A percentile compares a stretch with the other conserved stretches of the same genome.
Evolutionary conservation across 108 stramenopile species (phyloP).

Genomic region (Ochromonas danica): DNA sequence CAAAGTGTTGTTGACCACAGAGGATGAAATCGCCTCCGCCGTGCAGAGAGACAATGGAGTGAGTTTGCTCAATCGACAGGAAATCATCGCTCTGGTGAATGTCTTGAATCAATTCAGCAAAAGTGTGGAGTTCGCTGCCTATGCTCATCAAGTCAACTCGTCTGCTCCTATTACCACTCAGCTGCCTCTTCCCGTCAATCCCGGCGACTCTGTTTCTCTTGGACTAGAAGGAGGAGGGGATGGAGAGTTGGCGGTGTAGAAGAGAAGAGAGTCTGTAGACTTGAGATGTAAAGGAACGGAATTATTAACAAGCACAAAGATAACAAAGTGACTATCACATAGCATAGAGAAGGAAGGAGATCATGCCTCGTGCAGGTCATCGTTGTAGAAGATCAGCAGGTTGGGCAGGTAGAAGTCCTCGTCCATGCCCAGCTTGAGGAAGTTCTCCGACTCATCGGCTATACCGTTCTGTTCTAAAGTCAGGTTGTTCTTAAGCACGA

Average conservation of each 20-base stretch:
- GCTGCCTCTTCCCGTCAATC: no score
- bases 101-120: constrained; percentile 52
- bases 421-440: constrained; percentile 53
- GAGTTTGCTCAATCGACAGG: constrained; percentile 40
- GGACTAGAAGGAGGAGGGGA: no score
- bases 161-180: no score
- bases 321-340: no score
- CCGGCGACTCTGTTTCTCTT: no score
- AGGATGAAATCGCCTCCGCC: neutral
- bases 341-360: no score
- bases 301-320: no score
- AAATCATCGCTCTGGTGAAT: constrained; percentile 57
- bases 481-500: constrained; percentile 53
- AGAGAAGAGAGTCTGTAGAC: no score
- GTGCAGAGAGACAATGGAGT: constrained; percentile 41
- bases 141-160: no score
- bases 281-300: no score
- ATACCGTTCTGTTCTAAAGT: constrained; percentile 62
- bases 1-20: constrained; percentile 72
- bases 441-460: constrained; percentile 51
- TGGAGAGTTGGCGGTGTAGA: no score
- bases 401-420: constrained; percentile 56
- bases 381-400: constrained; percentile 63
- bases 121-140: no score
- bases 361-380: constrained; percentile 61